Conservation (phyloP, 352 stramenopile species). For the Phytophthora sp. region DNA sequence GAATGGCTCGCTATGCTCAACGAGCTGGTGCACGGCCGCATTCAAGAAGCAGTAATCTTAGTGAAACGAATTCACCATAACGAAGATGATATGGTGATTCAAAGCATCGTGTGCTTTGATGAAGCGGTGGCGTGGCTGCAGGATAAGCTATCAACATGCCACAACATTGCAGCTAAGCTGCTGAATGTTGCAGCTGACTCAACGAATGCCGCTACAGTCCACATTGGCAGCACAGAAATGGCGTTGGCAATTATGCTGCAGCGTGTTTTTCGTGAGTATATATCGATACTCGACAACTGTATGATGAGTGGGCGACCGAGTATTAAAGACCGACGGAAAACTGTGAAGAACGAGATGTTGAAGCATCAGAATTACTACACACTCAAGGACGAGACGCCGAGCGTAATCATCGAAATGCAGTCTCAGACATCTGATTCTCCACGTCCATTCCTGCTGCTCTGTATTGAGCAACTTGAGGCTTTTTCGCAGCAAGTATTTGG, state of each 20-base stretch:
- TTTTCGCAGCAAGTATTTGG: conserved; percentile 62
- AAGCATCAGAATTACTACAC: conserved; percentile 48
- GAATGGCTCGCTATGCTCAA: conserved; percentile 36
- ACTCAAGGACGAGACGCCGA: conserved; percentile 21
- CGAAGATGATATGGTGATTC: conserved; percentile 30
- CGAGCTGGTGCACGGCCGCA: conserved; percentile 38
- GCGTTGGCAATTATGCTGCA: conserved; percentile 59
- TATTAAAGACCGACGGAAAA: conserved; percentile 24
- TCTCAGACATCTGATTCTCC: background rate
- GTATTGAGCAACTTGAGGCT: conserved; percentile 77
- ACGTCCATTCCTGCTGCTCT: conserved; percentile 65
- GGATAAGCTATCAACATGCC: conserved; percentile 39
- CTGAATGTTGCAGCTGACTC: conserved; percentile 21
- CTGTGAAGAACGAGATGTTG: conserved; percentile 27
- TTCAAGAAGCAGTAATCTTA: conserved; percentile 23
- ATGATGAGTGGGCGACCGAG: conserved; percentile 4
- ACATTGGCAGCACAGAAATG: conserved; percentile 52
- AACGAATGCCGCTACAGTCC: conserved; percentile 8
- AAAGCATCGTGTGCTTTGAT: conserved; percentile 45
- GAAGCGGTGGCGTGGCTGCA: conserved; percentile 56
- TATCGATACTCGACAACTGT: conserved; percentile 30
- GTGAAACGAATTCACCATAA: conserved; percentile 22
- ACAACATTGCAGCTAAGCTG: conserved; percentile 20
- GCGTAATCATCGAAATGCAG: background rate
- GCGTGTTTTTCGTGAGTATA: conserved; percentile 41